Base-by-base conservation (phyloP, 2,329 filamentous ascomycete genomes). In the Stachybotrys elegans region DNA sequence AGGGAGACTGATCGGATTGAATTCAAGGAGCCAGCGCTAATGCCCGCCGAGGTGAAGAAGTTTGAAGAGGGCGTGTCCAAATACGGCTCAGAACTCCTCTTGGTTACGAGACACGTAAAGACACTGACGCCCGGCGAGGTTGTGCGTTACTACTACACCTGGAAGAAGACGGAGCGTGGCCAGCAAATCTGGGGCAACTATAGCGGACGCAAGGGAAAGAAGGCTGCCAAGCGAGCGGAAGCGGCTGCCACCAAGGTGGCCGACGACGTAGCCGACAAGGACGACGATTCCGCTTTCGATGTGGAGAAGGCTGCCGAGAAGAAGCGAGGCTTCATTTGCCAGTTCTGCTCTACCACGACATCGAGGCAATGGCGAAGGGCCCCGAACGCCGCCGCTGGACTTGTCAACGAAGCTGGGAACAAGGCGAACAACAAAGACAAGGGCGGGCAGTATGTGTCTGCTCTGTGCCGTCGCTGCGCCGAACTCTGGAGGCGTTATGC, bases 261-360 rank as follows among this genome's bases (percentile, higher is more conserved):
- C 48, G 91, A 96, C 55, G 92, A 97, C 61, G 84, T 98, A 49
- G 93, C 92, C 7, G 86, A 98, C 61, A 85, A 92, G 49, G 78
- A 86, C 13, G 93, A 98, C 55, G 93, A 98, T 65, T 98, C 93
- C 6, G 93, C 93, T 3, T 98, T 95, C 57, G 93, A 98, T 61
- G 83, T 83, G 40, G 84, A 84, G 32, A 98, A 97, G 69, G 90
- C 92, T 0, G 67, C 69, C 4, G 75, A 81, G 47, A 85, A 84
- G 61, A 95, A 94, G 65, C 83, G 87, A 50, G 79, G 79, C 17
- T 97, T 98, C 58, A 78, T 89, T 52, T 98, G 93, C 76, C 96
- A 95, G 61, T 97, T 96, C 62, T 98, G 93, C 65, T 77, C 74
- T 42, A 87, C 83, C 3, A 86, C 85, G 48, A 75, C 77, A 45